phyloP scores from a whole-genome alignment of 2,329 filamentous ascomycete genomes.

The Monilinia vaccinii-corymbosi region DNA sequence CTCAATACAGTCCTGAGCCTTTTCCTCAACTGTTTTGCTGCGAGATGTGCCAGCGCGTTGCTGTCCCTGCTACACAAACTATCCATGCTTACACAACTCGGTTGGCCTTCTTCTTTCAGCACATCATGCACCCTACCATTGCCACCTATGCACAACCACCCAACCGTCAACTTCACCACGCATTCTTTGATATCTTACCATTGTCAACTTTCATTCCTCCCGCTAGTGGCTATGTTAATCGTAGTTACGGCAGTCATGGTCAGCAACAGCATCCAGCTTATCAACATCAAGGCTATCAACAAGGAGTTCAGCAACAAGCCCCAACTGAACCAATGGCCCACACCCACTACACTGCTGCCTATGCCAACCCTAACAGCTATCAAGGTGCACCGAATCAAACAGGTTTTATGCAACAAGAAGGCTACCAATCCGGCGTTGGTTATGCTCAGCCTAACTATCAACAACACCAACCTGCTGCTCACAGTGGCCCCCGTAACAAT shows the following conservation, averaged over 20 bases:
- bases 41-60: neutral
- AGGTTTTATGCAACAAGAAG: neutral
- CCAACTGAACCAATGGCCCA: neutral
- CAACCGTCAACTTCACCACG: neutral
- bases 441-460: neutral
- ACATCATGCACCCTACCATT: neutral
- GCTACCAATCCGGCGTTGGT: neutral
- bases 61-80: too few species aligned
- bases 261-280: neutral
- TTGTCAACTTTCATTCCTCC: neutral
- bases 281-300: neutral
- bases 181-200: neutral
- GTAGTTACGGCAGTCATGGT: neutral
- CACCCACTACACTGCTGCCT: neutral
- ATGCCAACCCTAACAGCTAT: neutral
- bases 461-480: neutral
- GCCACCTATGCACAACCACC: neutral
- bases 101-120: neutral
- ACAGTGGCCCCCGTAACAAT: neutral
- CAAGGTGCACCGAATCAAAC: neutral
- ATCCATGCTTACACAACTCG: constrained; percentile 4
- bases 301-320: neutral
- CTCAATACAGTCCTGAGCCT: neutral
- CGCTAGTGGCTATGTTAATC: too few species aligned
- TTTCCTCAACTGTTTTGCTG: neutral